Percentiles rank a stretch among this genome's conserved stretches.
Conservation (phyloP, 2,329 filamentous ascomycete genomes). For the Alternaria incomplexa region DNA sequence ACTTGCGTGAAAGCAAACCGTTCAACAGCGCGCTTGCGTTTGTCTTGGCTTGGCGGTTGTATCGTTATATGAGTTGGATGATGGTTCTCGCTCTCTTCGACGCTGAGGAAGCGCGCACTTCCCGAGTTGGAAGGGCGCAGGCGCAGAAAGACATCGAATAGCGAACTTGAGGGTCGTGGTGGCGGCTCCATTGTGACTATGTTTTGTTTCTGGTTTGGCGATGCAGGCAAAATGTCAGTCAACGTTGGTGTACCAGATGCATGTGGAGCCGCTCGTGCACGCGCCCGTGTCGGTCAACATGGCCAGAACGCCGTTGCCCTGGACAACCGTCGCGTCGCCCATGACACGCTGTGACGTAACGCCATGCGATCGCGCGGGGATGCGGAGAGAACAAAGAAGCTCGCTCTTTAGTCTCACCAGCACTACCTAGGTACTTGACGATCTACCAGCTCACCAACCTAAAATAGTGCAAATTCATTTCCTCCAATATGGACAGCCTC, state of each 20-base stretch:
- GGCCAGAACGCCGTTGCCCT: slow-evolving; percentile 16
- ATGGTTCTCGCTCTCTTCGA: slow-evolving; percentile 62
- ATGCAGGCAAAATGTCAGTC: slow-evolving; percentile 5
- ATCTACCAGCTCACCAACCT: not conserved
- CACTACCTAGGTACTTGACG: not conserved
- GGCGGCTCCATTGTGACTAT: slow-evolving; percentile 45
- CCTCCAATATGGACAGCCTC: not conserved
- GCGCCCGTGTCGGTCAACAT: slow-evolving; percentile 20
- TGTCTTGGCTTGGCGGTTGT: slow-evolving; percentile 74
- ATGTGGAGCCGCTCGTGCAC: slow-evolving; percentile 9
- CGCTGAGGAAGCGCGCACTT: slow-evolving; percentile 71
- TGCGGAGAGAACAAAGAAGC: not conserved
- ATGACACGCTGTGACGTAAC: not conserved
- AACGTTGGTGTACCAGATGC: slow-evolving; percentile 9
- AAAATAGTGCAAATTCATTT: not conserved
- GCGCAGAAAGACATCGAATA: slow-evolving; percentile 92
- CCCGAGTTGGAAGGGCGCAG: slow-evolving; percentile 60
- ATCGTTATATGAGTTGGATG: slow-evolving; percentile 60
- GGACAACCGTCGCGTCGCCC: slow-evolving; percentile 14
- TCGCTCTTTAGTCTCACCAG: not conserved
- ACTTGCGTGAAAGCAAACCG: slow-evolving; percentile 94
- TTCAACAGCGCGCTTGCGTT: slow-evolving; percentile 84
- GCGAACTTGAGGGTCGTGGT: slow-evolving; percentile 52
- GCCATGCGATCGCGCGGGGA: not conserved
- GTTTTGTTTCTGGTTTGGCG: not conserved